Evolutionary conservation across 2,329 filamentous ascomycete species (phyloP), one percentile per base, ranked within the genome.

Genomic region (Ramularia endophylla): DNA sequence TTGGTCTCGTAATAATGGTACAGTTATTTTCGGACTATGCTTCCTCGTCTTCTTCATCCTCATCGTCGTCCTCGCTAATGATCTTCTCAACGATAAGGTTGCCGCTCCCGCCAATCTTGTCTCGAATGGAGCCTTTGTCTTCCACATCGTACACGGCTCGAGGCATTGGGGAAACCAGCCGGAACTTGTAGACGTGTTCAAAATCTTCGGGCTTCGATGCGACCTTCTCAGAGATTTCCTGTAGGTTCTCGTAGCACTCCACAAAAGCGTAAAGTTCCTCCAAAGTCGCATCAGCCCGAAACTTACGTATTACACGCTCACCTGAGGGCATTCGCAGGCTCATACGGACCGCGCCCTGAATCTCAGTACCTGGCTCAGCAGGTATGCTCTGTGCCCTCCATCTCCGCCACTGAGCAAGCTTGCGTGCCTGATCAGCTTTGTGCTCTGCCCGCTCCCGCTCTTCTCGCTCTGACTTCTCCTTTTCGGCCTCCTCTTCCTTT

Each of bases 231-330:
- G 53, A 56, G 44, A 45, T 42, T 5, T 57, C 50, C 13, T 74
- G 64, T 3, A 88, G 54, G 5, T 83, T 54, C 38, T 87, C 81
- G 60, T 88, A 83, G 66, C 90, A 97, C 60, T 98, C 92, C 2
- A 97, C 88, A 66, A 94, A 95, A 0, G 90, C 92, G 63, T 97
- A 97, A 5, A 98, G 68, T 57, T 95, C 88, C 60, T 97, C 90
- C 27, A 97, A 70, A 2, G 76, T 73, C 0, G 85, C 78, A n/a
- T 78, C 71, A 1, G 74, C 70, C 0, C 71, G 64, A 61, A 98
- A 97, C 36, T 77, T 78, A 30, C 90, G 77, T 41, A 94, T 77
- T 2, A 95, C 77, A 30, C 89, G 75, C 36, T 87, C 83, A 1
- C 79, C 84, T 4, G 77, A 82, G 0, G 72, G 69, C 55, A 83